Evolutionary conservation across 2,329 filamentous ascomycete species (phyloP).

Genomic region (Fusarium nygamai): DNA sequence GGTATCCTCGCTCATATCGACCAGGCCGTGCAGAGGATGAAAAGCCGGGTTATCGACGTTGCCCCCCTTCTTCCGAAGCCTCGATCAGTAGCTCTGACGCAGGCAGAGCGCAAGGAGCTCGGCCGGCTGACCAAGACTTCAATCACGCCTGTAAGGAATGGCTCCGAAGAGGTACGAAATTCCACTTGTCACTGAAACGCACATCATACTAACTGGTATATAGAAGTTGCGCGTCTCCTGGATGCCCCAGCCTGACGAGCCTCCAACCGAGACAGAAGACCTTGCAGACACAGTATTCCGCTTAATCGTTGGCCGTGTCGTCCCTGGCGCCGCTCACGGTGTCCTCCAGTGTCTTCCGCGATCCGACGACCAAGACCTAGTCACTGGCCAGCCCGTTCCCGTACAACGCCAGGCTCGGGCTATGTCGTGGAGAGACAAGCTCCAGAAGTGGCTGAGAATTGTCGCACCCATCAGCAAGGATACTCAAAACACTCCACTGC

Average conservation of each 20-base stretch:
- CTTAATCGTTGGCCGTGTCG: slow-evolving; percentile 51
- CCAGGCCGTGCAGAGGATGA: slow-evolving; percentile 41
- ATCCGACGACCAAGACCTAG: background rate
- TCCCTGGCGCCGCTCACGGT: background rate
- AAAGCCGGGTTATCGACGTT: slow-evolving; percentile 42
- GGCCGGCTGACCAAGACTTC: slow-evolving; percentile 48
- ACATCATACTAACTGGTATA: slow-evolving; percentile 9
- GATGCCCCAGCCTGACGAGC: slow-evolving; percentile 49
- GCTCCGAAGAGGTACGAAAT: slow-evolving; percentile 35
- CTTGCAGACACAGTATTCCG: slow-evolving; percentile 57
- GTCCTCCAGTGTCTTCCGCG: slow-evolving; percentile 38
- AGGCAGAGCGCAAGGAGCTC: slow-evolving; percentile 44
- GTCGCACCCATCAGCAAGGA: slow-evolving; percentile 34
- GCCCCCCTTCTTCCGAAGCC: slow-evolving; percentile 19
- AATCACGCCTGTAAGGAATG: slow-evolving; percentile 32
- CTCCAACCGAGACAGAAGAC: slow-evolving; percentile 47
- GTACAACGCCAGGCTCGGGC: slow-evolving; percentile 46
- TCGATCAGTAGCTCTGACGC: slow-evolving; percentile 15
- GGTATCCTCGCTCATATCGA: slow-evolving; percentile 52
- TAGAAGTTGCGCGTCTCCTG: slow-evolving; percentile 54
- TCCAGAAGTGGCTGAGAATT: slow-evolving; percentile 46
- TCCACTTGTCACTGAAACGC: background rate
- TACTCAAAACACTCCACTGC: background rate
- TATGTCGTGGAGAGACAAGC: slow-evolving; percentile 50
- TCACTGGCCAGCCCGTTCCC: slow-evolving; percentile 26